Conservation (phyloP, 192 early-diverging fungal genomes). For the Coemansia erecta region DNA sequence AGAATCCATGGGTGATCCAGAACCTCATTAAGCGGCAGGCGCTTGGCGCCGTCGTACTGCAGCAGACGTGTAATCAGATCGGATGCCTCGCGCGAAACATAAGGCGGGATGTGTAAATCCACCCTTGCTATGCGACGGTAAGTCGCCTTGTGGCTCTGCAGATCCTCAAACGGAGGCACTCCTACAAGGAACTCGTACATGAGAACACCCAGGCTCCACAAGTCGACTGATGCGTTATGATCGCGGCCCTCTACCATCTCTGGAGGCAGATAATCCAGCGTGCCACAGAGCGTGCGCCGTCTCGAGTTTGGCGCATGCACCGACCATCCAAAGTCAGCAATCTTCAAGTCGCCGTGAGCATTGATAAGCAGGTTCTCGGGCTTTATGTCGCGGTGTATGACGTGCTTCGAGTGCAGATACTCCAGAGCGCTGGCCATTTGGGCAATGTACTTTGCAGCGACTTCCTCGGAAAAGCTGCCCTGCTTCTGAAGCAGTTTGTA, state of each 20-base stretch:
- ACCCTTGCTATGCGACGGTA: slow-evolving; percentile 82
- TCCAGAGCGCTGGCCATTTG: slow-evolving; percentile 84
- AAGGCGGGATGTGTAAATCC: slow-evolving; percentile 77
- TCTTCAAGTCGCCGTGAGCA: slow-evolving; percentile 85
- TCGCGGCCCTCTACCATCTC: slow-evolving; percentile 90
- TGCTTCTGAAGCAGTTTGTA: slow-evolving; percentile 78
- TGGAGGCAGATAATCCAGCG: slow-evolving; percentile 92
- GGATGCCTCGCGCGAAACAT: slow-evolving; percentile 73
- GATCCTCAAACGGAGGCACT: slow-evolving; percentile 85
- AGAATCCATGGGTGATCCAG: slow-evolving; percentile 75
- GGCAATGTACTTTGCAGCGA: slow-evolving; percentile 82
- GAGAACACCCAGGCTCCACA: slow-evolving; percentile 92
- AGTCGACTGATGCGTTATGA: slow-evolving; percentile 79
- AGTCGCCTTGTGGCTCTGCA: slow-evolving; percentile 62
- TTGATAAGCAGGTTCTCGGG: slow-evolving; percentile 92
- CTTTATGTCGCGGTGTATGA: slow-evolving; percentile 97
- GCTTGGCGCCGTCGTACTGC: slow-evolving; percentile 63
- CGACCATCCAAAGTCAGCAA: slow-evolving; percentile 97
- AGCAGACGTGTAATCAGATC: slow-evolving; percentile 83
- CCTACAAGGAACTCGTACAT: slow-evolving; percentile 94
- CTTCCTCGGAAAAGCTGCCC: slow-evolving; percentile 68
- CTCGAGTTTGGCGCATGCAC: slow-evolving; percentile 81
- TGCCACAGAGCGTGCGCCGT: slow-evolving; percentile 88
- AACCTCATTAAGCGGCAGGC: slow-evolving; percentile 74
- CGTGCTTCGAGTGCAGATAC: slow-evolving; percentile 86